Conservation (phyloP, 2,329 filamentous ascomycete species). For the Ceratocystiopsis sp. region DNA sequence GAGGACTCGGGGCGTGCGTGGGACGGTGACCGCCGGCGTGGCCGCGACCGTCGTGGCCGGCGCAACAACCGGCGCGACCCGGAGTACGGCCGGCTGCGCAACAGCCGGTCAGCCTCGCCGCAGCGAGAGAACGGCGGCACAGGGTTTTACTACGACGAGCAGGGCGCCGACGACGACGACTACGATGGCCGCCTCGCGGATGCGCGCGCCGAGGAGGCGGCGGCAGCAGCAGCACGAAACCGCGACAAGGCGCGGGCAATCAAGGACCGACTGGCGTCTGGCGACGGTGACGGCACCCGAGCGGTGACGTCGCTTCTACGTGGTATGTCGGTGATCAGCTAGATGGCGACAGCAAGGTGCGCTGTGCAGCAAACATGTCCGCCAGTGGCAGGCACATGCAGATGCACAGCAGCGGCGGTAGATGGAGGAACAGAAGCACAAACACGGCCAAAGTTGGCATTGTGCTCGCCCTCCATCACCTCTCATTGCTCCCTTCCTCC, state of each 20-base stretch:
- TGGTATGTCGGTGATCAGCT: slow-evolving; percentile 10
- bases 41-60: slow-evolving; percentile 18
- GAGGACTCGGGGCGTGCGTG: too few species aligned
- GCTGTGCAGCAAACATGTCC: slow-evolving; percentile 8
- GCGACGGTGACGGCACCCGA: slow-evolving; percentile 17
- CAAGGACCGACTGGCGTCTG: slow-evolving; percentile 24
- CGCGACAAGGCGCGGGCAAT: slow-evolving; percentile 27
- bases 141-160: slow-evolving; percentile 21
- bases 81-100: slow-evolving; percentile 18
- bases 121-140: slow-evolving; percentile 21
- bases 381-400: slow-evolving; percentile 9
- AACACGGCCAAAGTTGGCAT: too few species aligned
- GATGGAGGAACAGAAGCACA: neutral
- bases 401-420: slow-evolving; percentile 14
- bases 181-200: slow-evolving; percentile 13
- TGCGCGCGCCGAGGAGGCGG: slow-evolving; percentile 7
- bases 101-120: slow-evolving; percentile 34
- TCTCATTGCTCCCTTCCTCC: too few species aligned
- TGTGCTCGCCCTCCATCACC: too few species aligned
- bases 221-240: slow-evolving; percentile 18
- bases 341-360: slow-evolving; percentile 1
- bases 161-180: slow-evolving; percentile 7
- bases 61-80: slow-evolving; percentile 10
- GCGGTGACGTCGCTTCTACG: slow-evolving; percentile 10
- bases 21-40: slow-evolving; percentile 12